Percentiles rank a stretch among this genome's conserved stretches.
phyloP scores from a whole-genome alignment of 768 basidiomycete genomes.

The Dendrothele bispora region DNA sequence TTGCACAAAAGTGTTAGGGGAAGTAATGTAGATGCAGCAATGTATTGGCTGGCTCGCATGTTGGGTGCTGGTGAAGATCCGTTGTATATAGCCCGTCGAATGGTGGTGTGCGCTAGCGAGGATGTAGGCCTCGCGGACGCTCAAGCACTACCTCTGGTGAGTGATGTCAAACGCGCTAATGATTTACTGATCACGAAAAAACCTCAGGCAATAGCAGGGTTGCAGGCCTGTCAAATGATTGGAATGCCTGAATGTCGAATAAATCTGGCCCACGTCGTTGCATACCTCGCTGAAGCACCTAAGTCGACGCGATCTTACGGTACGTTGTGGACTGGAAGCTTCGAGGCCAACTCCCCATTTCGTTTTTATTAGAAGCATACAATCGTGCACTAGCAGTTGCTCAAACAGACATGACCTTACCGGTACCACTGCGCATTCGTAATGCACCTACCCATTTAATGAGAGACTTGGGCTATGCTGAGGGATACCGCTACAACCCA shows the following conservation, averaged over 20 bases:
- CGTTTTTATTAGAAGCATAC: constrained; percentile 58
- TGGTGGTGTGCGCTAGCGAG: constrained; percentile 82
- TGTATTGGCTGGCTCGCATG: constrained; percentile 91
- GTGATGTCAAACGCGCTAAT: constrained; percentile 17
- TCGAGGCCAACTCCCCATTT: too few relatives aligned
- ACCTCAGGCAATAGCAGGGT: constrained; percentile 55
- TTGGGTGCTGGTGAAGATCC: constrained; percentile 80
- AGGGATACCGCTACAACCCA: constrained; percentile 66
- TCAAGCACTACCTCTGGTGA: constrained; percentile 71
- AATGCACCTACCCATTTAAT: constrained; percentile 77
- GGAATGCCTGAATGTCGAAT: constrained; percentile 87
- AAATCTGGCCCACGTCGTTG: constrained; percentile 74
- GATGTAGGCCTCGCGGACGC: constrained; percentile 82
- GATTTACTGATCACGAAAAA: background rate
- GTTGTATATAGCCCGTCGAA: constrained; percentile 68
- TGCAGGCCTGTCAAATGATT: constrained; percentile 65
- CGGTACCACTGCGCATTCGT: constrained; percentile 71
- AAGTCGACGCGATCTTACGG: constrained; percentile 77
- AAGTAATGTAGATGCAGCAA: constrained; percentile 70
- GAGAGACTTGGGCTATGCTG: constrained; percentile 68
- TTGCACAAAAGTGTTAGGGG: constrained; percentile 85
- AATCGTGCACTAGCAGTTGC: constrained; percentile 65
- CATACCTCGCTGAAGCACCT: constrained; percentile 78
- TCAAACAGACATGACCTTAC: constrained; percentile 46
- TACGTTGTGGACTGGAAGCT: too few relatives aligned